Percentiles rank a stretch among this genome's conserved stretches.
Evolutionary conservation across 2,329 filamentous ascomycete genomes (phyloP).

Genomic region (Hypoxylon sp.): DNA sequence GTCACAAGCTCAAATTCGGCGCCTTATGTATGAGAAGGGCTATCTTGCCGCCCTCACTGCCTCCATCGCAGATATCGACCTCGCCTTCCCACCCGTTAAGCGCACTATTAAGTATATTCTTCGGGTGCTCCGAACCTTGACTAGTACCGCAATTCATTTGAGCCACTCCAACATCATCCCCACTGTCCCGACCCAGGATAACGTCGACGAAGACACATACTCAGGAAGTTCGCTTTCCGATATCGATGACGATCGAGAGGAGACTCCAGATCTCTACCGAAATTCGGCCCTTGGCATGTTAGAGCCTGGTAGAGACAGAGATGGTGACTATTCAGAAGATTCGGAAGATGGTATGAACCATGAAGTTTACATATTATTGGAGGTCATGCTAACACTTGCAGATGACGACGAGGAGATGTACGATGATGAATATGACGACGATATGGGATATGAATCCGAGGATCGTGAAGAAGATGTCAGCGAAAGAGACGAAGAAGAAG

Average conservation of each 20-base stretch:
- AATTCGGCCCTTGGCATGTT: conserved; percentile 97
- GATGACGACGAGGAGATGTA: conserved; percentile 93
- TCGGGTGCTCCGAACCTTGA: conserved; percentile 87
- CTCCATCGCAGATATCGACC: conserved; percentile 94
- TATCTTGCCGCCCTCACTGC: conserved; percentile 90
- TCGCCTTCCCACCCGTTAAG: conserved; percentile 94
- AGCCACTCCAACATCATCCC: conserved; percentile 86
- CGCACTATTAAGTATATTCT: conserved; percentile 97
- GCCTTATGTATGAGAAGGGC: conserved; percentile 98
- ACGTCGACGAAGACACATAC: conserved; percentile 87
- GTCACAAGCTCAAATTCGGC: conserved; percentile 87
- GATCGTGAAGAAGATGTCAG: conserved; percentile 91
- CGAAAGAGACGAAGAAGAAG: conserved; percentile 85
- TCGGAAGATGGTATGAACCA: conserved; percentile 71
- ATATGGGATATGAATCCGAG: conserved; percentile 86
- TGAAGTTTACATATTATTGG: not conserved
- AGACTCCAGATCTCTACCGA: conserved; percentile 96
- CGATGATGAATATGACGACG: conserved; percentile 89
- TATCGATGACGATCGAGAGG: conserved; percentile 86
- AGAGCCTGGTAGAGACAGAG: conserved; percentile 77
- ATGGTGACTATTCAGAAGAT: conserved; percentile 85
- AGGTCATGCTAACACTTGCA: conserved; percentile 45
- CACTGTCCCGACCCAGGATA: conserved; percentile 73
- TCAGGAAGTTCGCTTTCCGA: conserved; percentile 92
- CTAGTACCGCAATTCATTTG: conserved; percentile 86